Evolutionary conservation across 257 asterid genomes (phyloP), one percentile per base, ranked within the genome.

Genomic region (Misopates orontium): DNA sequence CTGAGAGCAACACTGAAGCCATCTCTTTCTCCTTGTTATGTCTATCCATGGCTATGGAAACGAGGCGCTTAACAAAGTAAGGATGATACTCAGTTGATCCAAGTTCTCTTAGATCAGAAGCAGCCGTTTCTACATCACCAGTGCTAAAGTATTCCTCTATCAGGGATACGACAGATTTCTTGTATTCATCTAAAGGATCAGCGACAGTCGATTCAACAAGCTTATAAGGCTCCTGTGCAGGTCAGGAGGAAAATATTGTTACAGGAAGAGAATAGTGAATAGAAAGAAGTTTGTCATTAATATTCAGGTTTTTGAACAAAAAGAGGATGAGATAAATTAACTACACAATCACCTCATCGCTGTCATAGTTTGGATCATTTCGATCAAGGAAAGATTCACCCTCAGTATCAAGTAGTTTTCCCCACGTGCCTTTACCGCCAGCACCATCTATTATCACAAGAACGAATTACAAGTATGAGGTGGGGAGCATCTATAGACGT

Each of bases 371-470:
- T 73, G 97, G 98, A 75, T 89, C 98, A 70, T 89, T 93, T 18
- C 79, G 80, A 72, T 93, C 98, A 25, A 87, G 71, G 54, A 28
- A 81, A 60, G 85, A 76, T 15, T 74, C 96, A 44, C 85, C 94
- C 68, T 77, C 91, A 61, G 95, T 88, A 78, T 90, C 99, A 17
- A 94, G 87, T 61, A 91, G 77, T 62, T 85, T 94, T 49, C 99
- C 99, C 99, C 99, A 94, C 53, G 97, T 86, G 54, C 99, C 99
- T 86, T 94, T 94, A 47, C 99, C 99, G 28, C 99, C 99, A 64
- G 85, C 99, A 51, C 99, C 99, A 85, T 94, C 99, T 94, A 77
- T 79, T 54, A 64, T 66, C 75, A 73, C 61, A 80, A 73, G 54
- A 65, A 56, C 18, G 56, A 71, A 69, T 23, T 67, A 48, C 44